Evolutionary conservation across 805 yeast species (phyloP).

Genomic region (Candida railenensis): DNA sequence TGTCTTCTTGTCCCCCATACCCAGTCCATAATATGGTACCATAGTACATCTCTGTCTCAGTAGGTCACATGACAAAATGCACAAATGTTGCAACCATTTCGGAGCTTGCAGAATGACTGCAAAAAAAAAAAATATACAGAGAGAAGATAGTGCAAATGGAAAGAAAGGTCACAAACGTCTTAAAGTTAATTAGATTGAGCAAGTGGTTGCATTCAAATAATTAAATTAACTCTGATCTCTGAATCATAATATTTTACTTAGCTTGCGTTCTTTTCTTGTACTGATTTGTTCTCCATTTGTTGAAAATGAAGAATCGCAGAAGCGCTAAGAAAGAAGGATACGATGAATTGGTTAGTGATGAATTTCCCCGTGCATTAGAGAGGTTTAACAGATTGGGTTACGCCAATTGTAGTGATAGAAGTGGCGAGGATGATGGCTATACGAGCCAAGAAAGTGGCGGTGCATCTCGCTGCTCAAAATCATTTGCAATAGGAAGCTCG

Average conservation of each 20-base stretch:
- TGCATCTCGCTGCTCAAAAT: neutral
- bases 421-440: neutral
- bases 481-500: neutral
- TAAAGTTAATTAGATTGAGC: too few species aligned
- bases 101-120: conserved; percentile 5
- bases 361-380: neutral
- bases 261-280: too few species aligned
- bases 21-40: too few species aligned
- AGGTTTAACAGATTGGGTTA: neutral
- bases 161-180: too few species aligned
- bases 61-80: too few species aligned
- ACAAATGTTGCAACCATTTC: conserved; percentile 6
- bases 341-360: neutral
- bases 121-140: conserved; percentile 4
- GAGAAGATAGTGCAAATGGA: too few species aligned
- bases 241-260: too few species aligned
- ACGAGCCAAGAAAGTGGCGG: neutral
- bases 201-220: too few species aligned
- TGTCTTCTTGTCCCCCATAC: too few species aligned
- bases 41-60: too few species aligned
- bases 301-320: neutral
- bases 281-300: too few species aligned
- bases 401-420: neutral
- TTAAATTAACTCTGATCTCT: too few species aligned
- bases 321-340: neutral